Base-by-base conservation (phyloP, 2,329 filamentous ascomycete species). In the Epichloe sp. region DNA sequence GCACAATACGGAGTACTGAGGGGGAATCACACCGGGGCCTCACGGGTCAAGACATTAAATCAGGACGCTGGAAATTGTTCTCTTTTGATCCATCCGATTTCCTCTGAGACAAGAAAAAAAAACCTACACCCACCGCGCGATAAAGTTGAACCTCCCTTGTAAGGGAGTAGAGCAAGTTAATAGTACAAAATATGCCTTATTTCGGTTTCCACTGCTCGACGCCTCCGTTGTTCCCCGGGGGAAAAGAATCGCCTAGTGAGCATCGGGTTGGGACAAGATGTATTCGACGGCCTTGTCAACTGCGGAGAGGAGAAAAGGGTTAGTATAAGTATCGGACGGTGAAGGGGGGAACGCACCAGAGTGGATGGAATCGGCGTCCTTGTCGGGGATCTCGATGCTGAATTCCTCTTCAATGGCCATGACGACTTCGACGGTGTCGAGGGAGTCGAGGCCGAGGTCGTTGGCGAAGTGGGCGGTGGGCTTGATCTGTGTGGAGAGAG, bases 341-440 rank as follows among this genome's bases (percentile, higher is more conserved):
- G 2, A 8, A 26, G 26, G 26, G 7, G 12, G 2, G 3, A 34
- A 74, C 87, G 61, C 85, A 95, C 89, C 83, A 65, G 88, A 95
- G 80, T 93, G 88, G 71, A 96, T 95, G 59, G 79, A 77, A 71
- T 96, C 90, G 60, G 90, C 90, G 67, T 95, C 88, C 81, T 95
- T 95, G 75, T 96, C 90, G 61, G 90, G 90, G 64, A 96, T 96
- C 80, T 96, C 90, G 69, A 96, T 93, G 85, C 88, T 80, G 66
- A 83, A 82, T 64, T 83, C 76, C 74, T 98, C 93, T 80, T 98
- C 93, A 73, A 98, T 97, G 59, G 93, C 93, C 93, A 98, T 98
- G 63, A 98, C 93, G 60, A 98, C 93, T 79, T 98, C 93, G 57
- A 98, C 93, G 57, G 93, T 96, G 71, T 98, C 93, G 71, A 98